Percentiles rank a stretch among this genome's conserved stretches.
Evolutionary conservation across 495 filamentous ascomycete species (phyloP).

Genomic region (Podospora pseudocomata): DNA sequence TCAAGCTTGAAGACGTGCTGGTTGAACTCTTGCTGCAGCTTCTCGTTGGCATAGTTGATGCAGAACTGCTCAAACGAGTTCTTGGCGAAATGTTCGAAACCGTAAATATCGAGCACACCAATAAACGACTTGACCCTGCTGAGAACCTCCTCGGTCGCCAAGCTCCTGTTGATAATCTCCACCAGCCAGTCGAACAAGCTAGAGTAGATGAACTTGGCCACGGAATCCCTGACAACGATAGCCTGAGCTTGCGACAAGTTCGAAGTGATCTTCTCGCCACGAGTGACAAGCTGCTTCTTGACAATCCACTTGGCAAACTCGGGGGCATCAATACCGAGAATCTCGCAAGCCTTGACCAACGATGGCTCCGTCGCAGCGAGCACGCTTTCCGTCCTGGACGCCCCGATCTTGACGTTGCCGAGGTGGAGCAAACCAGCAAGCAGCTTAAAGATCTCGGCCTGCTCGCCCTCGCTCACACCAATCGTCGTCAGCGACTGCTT

Average conservation of each 20-base stretch:
- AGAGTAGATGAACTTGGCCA: conserved; percentile 98
- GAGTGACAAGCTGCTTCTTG: conserved; percentile 96
- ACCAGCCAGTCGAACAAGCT: conserved; percentile 99
- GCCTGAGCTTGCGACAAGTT: conserved; percentile 94
- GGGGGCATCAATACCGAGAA: conserved; percentile 79
- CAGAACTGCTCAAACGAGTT: conserved; percentile 99
- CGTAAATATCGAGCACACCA: conserved; percentile 98
- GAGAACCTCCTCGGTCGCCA: conserved; percentile 86
- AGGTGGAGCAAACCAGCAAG: conserved; percentile 91
- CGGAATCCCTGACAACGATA: conserved; percentile 91
- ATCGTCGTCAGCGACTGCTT: conserved; percentile 82
- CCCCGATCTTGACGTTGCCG: conserved; percentile 92
- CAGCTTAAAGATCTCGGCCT: conserved; percentile 83
- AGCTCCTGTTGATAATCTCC: conserved; percentile 84
- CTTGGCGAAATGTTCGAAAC: conserved; percentile 98
- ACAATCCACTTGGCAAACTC: conserved; percentile 99
- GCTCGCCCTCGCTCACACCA: conserved; percentile 69
- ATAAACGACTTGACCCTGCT: conserved; percentile 88
- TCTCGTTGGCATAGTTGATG: conserved; percentile 99
- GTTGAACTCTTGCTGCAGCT: conserved; percentile 99
- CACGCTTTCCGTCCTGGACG: conserved; percentile 81
- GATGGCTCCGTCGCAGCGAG: conserved; percentile 77
- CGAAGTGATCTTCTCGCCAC: conserved; percentile 96
- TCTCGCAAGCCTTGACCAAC: conserved; percentile 73
- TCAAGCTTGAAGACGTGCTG: conserved; percentile 99